These are phyloP conservation scores for Intubia oerlemansii DNA, from an alignment of 2,329 filamentous ascomycete species.

Conservation along the genomic window DNA sequence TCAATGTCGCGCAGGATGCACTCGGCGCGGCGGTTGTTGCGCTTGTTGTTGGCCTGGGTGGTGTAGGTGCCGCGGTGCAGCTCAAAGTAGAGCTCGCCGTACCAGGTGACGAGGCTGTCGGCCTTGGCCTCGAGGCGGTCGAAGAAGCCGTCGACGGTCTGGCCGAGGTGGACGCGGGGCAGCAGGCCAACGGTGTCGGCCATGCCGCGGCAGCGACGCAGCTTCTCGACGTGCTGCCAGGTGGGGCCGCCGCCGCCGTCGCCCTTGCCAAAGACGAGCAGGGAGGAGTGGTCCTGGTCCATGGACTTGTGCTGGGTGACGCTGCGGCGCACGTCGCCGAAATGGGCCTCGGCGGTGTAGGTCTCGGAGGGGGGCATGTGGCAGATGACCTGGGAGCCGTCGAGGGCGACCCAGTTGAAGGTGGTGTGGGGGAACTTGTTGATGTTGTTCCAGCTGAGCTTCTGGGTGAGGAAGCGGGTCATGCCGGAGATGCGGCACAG, in stretches of 20 bases:
- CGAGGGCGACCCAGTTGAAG: constrained; percentile 93
- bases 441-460: constrained; percentile 99
- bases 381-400: constrained; percentile 90
- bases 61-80: constrained; percentile 94
- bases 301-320: constrained; percentile 86
- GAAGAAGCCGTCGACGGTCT: constrained; percentile 89
- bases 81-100: constrained; percentile 95
- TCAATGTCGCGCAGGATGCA: constrained; percentile 74
- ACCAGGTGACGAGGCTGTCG: constrained; percentile 75
- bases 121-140: constrained; percentile 63
- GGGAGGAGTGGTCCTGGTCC: constrained; percentile 74
- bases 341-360: constrained; percentile 85
- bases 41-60: constrained; percentile 92
- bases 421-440: constrained; percentile 98
- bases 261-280: constrained; percentile 89
- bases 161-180: constrained; percentile 73
- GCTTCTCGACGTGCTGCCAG: constrained; percentile 83
- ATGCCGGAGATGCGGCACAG: constrained; percentile 87
- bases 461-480: constrained; percentile 92
- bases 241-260: constrained; percentile 92
- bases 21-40: constrained; percentile 75
- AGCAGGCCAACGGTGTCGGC: constrained; percentile 49
- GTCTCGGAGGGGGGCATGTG: constrained; percentile 95
- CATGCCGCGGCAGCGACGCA: constrained; percentile 76
- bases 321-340: constrained; percentile 81